Evolutionary conservation across 2,329 filamentous ascomycete species (phyloP).

Genomic region (Sphaerulina vaccinii): DNA sequence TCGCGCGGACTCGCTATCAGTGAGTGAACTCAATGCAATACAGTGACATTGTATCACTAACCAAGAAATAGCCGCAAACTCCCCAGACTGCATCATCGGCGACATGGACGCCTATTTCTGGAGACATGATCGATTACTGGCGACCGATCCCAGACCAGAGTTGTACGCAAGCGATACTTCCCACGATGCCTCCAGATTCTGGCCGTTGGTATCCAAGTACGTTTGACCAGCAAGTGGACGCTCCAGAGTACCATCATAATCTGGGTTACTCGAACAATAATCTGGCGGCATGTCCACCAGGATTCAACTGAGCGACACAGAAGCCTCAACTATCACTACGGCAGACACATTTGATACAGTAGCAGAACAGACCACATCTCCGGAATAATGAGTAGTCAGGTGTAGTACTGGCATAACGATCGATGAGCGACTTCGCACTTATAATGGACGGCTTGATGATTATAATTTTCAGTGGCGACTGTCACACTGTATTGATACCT

Average conservation of each 20-base stretch:
- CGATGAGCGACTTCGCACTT: background rate
- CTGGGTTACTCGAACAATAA: slow-evolving; percentile 1
- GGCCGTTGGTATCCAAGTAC: slow-evolving; percentile 6
- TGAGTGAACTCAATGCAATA: background rate
- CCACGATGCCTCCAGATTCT: slow-evolving; percentile 3
- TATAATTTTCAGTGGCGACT: background rate
- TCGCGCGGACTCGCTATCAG: slow-evolving; percentile 5
- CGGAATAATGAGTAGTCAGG: background rate
- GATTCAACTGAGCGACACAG: slow-evolving; percentile 3
- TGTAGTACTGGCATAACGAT: background rate
- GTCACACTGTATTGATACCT: background rate
- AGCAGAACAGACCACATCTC: background rate
- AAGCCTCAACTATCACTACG: background rate
- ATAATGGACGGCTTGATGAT: slow-evolving; percentile 3
- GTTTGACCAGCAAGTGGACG: slow-evolving; percentile 3
- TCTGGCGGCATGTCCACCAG: slow-evolving; percentile 7
- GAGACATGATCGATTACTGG: slow-evolving; percentile 6
- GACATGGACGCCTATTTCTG: slow-evolving; percentile 2
- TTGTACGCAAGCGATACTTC: slow-evolving; percentile 5
- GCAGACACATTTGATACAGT: background rate
- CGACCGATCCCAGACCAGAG: slow-evolving; percentile 1
- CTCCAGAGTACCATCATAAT: background rate
- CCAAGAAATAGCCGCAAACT: slow-evolving; percentile 1
- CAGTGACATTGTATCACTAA: background rate
- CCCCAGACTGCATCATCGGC: slow-evolving; percentile 9